Evolutionary conservation across 257 asterid species (phyloP).

Genomic region (Leptodermis oblonga): DNA sequence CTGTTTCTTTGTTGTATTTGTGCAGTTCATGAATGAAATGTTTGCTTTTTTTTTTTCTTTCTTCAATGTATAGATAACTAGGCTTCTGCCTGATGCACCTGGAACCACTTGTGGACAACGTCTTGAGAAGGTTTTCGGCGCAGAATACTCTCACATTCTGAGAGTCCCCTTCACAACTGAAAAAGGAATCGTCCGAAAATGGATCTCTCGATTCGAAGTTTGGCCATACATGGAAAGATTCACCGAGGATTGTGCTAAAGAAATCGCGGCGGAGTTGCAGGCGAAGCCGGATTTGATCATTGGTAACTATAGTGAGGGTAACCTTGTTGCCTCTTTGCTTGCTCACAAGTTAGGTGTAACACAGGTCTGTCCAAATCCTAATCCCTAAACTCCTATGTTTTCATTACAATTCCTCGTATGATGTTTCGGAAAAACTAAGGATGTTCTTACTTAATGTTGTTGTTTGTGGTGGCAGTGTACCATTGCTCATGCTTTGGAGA

Average conservation of each 20-base stretch:
- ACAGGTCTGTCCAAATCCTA: slow-evolving; percentile 40
- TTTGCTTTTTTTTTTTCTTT: no score
- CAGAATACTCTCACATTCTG: slow-evolving; percentile 89
- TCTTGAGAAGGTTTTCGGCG: slow-evolving; percentile 80
- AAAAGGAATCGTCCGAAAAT: slow-evolving; percentile 78
- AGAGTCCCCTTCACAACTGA: slow-evolving; percentile 94
- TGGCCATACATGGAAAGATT: slow-evolving; percentile 99
- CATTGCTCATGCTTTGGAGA: slow-evolving; percentile 95
- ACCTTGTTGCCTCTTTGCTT: slow-evolving; percentile 88
- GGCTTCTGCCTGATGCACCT: slow-evolving; percentile 92
- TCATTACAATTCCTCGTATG: not conserved
- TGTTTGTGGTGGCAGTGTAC: slow-evolving; percentile 56
- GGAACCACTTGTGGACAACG: slow-evolving; percentile 96
- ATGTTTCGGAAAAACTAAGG: slow-evolving; percentile 3
- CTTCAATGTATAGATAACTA: slow-evolving; percentile 86
- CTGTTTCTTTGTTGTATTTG: not conserved
- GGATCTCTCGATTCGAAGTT: slow-evolving; percentile 98
- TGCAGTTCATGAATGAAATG: no score
- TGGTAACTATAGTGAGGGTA: slow-evolving; percentile 96
- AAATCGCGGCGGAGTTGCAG: slow-evolving; percentile 64
- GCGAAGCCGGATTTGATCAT: slow-evolving; percentile 90
- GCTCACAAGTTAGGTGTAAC: slow-evolving; percentile 97
- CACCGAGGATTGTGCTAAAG: slow-evolving; percentile 94
- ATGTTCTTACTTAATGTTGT: not conserved
- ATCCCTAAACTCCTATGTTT: not conserved